A percentile compares a stretch with the other conserved stretches of the same genome.
phyloP scores from a whole-genome alignment of 169 alveolate species.

The Eimeria mitis region DNA sequence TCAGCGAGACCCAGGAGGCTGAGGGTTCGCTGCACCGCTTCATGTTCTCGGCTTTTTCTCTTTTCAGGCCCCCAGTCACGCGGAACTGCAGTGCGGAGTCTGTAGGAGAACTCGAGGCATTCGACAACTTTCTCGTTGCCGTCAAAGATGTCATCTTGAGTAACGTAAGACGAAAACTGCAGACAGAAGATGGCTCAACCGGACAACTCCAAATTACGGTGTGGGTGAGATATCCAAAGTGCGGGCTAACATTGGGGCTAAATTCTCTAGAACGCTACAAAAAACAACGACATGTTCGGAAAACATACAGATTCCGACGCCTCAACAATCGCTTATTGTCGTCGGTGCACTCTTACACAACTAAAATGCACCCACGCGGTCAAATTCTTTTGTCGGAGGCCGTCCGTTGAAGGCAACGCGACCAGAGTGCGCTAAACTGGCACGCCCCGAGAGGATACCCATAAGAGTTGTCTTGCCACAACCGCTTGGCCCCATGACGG shows the following conservation, averaged over 20 bases:
- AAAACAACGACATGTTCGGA: not conserved
- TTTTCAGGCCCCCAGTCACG: slow-evolving; percentile 23
- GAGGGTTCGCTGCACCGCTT: slow-evolving; percentile 38
- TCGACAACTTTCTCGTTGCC: slow-evolving; percentile 67
- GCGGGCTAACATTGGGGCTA: not conserved
- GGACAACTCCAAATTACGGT: not conserved
- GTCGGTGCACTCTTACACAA: not conserved
- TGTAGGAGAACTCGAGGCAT: slow-evolving; percentile 63
- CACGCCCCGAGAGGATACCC: slow-evolving; percentile 22
- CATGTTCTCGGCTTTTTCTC: not conserved
- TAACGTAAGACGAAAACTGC: slow-evolving; percentile 28
- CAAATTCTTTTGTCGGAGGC: slow-evolving; percentile 27
- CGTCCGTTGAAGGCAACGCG: slow-evolving; percentile 36
- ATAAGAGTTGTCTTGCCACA: slow-evolving; percentile 72
- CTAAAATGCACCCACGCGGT: slow-evolving; percentile 33
- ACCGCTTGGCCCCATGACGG: slow-evolving; percentile 71
- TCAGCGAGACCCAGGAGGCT: slow-evolving; percentile 43
- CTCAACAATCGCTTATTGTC: not conserved
- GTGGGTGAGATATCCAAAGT: not conserved
- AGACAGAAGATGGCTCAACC: not conserved
- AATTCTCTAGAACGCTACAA: not conserved
- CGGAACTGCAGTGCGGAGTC: slow-evolving; percentile 50
- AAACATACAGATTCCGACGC: not conserved
- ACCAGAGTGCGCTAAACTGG: slow-evolving; percentile 18
- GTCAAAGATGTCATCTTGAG: slow-evolving; percentile 62